Evolutionary conservation across 108 stramenopile genomes (phyloP), one percentile per base, ranked within the genome.

Genomic region (Phaeodactylum tricornutum): DNA sequence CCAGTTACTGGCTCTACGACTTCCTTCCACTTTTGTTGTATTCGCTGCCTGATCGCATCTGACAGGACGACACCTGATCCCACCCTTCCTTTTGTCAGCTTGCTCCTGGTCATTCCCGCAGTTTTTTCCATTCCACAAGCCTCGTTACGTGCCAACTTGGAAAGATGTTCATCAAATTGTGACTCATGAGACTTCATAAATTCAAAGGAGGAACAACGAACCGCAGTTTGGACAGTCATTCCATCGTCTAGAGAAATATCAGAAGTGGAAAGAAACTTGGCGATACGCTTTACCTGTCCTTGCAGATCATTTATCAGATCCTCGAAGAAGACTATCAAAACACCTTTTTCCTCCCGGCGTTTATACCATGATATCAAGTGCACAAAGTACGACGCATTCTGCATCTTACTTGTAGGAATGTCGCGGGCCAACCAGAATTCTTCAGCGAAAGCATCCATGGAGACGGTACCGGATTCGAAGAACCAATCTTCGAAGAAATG

Each of bases 401-500:
- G 41, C 65, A 71, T 66, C 15, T 50, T 43, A 24, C 41, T 63
- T 15, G 40, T 12, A 4, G 68, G 68, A 14, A 62, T 52, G 16
- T 57, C 68, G 14, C 68, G 56, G 11, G 55, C 55, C 37, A 72
- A 36, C 71, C 71, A 72, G 35, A 72, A 72, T 54, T 72, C 71
- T 16, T 48, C 31, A 1, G 66, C 71, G 55, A 72, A 72, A n/a
- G 62, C 42, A 30, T 66, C 61, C 39, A 72, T 16, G 14, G 52
- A 53, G 20, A 69, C 29, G 2, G 61, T 19, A 25, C 60, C 68
- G 1, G 55, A 50, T 33, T 69, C 71, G 34, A 72, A 72, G 47
- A 72, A 72, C 71, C 71, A 72, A 8, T 33, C 66, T 54, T 72
- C 61, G 43, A 72, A 72, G 50, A 72, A 72, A 4, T 41, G 30